Evolutionary conservation across 1,139 yeast species (phyloP), one percentile per base, ranked within the genome.

Genomic region (Eremothecium cymbalariae): DNA sequence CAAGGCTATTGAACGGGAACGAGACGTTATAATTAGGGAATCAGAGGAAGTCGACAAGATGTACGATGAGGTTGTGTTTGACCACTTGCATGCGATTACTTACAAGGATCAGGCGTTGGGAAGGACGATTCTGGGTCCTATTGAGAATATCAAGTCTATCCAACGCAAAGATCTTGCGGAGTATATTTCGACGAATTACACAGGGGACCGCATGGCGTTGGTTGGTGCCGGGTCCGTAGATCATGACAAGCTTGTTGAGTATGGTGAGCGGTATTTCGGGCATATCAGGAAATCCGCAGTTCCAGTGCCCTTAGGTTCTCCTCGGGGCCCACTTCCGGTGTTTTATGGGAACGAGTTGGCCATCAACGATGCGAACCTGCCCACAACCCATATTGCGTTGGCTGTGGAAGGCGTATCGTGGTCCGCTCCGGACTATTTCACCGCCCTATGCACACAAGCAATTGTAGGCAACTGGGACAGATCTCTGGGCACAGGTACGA

Each of bases 341-440:
- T 90, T 90, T 59, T 66, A 75, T 45, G 93, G 95, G 19, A 90
- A 88, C 39, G 97, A 90, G 60, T 75, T 82, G 37, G 76, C 88
- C 48, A 72, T 86, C 38, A 79, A 81, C 49, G 96, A 90, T 50
- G 76, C 75, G 45, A 67, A 93, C 1, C 64, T 90, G 55, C 95
- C 96, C 17, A 78, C 78, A 6, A 88, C 96, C 2, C 94, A 90
- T 62, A 76, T 86, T 38, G 98, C 96, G 6, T 64, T 90, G 42
- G 94, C 96, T 8, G 80, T 90, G n/a, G 98, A 90, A 64, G 97
- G 99, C 50, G 96, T 88, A 18, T 80, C 95, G 31, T 90, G 99
- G 99, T 80, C 84, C 21, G 85, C 94, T 4, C 88, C 94, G 6
- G 97, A 90, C 59, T 90, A 88, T 63, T 88, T 86, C 65, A 82